phyloP scores from a whole-genome alignment of 2,329 filamentous ascomycete genomes.

The Alternaria rosae region DNA sequence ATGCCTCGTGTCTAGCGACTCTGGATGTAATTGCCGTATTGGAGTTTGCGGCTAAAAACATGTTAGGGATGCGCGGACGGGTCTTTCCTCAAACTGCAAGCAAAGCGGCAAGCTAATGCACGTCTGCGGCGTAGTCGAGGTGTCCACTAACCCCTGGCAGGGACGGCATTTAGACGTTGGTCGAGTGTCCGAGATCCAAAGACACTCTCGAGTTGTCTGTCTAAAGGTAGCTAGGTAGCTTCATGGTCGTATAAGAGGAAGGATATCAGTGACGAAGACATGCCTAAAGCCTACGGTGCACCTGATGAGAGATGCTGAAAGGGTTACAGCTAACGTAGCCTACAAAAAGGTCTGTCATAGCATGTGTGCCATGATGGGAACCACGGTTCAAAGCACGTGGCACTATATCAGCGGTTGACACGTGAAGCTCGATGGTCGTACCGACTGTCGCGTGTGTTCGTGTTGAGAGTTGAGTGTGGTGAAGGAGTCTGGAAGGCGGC shows the following conservation, averaged over 20 bases:
- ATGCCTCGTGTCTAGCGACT: neutral
- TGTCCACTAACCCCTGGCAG: neutral
- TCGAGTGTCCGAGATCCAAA: neutral
- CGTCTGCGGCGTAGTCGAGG: neutral
- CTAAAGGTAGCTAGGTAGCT: neutral
- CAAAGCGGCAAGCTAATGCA: neutral
- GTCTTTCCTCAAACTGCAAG: slow-evolving; percentile 1
- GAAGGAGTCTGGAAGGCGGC: slow-evolving; percentile 1
- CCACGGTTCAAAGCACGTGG: neutral
- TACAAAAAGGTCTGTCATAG: neutral
- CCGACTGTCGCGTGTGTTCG: neutral
- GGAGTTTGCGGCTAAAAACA: neutral
- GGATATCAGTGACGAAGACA: neutral
- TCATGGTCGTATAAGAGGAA: neutral
- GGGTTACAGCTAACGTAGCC: neutral
- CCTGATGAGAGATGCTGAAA: neutral
- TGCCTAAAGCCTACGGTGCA: neutral
- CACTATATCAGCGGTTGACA: neutral
- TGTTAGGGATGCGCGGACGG: neutral
- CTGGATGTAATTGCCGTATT: neutral
- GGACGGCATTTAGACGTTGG: neutral
- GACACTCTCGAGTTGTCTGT: neutral
- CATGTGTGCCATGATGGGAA: neutral
- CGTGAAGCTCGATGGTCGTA: neutral
- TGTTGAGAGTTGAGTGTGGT: neutral